These are phyloP conservation scores for Didymella pomorum DNA, from an alignment of 2,329 filamentous ascomycete species.

Conservation along the genomic window DNA sequence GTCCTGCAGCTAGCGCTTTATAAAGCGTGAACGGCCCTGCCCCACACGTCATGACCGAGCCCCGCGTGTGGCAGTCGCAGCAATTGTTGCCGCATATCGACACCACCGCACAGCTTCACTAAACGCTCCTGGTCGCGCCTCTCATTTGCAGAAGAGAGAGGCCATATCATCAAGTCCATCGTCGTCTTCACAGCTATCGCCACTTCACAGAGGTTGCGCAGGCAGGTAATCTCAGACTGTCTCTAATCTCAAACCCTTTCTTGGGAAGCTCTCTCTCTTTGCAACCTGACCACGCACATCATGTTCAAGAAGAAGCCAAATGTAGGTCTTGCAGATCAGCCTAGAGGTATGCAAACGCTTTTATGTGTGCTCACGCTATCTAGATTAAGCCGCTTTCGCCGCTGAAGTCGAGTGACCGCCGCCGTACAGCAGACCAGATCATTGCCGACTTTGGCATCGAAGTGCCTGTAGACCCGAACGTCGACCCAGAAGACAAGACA, in stretches of 20 bases:
- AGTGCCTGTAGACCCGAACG: constrained; percentile 51
- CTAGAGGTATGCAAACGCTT: too few species aligned
- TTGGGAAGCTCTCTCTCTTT: too few species aligned
- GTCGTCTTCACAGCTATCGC: too few species aligned
- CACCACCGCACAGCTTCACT: background rate
- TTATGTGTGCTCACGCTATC: constrained; percentile 11
- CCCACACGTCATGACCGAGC: constrained; percentile 14
- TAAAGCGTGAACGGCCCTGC: constrained; percentile 3
- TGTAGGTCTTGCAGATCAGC: constrained; percentile 41
- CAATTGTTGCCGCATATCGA: constrained; percentile 15
- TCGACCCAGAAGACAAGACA: constrained; percentile 54
- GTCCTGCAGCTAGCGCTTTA: constrained; percentile 12
- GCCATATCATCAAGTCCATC: too few species aligned
- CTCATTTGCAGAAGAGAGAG: too few species aligned
- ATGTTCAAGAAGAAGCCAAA: constrained; percentile 73
- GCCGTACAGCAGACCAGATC: constrained; percentile 72
- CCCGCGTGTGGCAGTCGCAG: constrained; percentile 10
- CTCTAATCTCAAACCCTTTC: too few species aligned
- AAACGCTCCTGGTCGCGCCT: background rate
- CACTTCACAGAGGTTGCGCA: too few species aligned
- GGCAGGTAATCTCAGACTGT: too few species aligned
- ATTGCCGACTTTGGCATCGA: constrained; percentile 67
- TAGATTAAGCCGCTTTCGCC: constrained; percentile 72
- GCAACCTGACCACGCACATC: constrained; percentile 7
- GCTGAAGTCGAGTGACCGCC: constrained; percentile 71